These are phyloP conservation scores for Ceratocystis eucalypticola DNA, from an alignment of 2,329 filamentous ascomycete genomes.

Conservation along the genomic window DNA sequence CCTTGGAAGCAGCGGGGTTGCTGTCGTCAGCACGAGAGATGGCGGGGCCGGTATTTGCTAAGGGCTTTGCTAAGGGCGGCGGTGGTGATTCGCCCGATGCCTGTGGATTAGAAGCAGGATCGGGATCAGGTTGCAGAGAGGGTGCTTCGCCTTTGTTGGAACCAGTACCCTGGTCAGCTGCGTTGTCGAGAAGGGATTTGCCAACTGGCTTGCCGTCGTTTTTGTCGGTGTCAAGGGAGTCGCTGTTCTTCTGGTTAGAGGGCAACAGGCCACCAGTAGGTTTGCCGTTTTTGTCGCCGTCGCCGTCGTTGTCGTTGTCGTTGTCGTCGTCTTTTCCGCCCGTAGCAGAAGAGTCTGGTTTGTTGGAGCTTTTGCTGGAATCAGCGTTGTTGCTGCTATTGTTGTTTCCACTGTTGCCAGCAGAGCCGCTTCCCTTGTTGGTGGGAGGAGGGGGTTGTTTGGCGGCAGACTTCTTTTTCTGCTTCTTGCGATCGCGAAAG, in stretches of 20 bases:
- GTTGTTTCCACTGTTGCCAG: not conserved
- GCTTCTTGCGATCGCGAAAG: slow-evolving; percentile 21
- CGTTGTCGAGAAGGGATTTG: not conserved
- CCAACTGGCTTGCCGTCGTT: not conserved
- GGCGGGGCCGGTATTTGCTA: not conserved
- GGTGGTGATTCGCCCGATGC: not conserved
- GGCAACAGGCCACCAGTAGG: not conserved
- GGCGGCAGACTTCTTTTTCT: slow-evolving; percentile 19
- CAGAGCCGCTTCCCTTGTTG: slow-evolving; percentile 14
- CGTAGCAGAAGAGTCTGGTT: not conserved
- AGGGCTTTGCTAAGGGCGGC: not conserved
- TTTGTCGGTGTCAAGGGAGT: not conserved
- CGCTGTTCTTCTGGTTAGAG: not conserved
- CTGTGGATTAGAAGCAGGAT: not conserved
- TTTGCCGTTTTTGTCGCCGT: not conserved
- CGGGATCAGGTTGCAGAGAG: slow-evolving; percentile 8
- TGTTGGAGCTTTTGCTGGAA: not conserved
- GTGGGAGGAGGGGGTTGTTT: not conserved
- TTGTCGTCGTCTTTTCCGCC: slow-evolving; percentile 17
- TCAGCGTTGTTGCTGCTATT: not conserved
- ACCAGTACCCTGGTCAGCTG: not conserved
- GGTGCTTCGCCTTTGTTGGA: not conserved
- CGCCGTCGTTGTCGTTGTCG: slow-evolving; percentile 16
- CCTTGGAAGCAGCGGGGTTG: not conserved
- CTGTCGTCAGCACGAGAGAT: not conserved